phyloP scores from a whole-genome alignment of 1,139 yeast species.

The Candida albicans region DNA sequence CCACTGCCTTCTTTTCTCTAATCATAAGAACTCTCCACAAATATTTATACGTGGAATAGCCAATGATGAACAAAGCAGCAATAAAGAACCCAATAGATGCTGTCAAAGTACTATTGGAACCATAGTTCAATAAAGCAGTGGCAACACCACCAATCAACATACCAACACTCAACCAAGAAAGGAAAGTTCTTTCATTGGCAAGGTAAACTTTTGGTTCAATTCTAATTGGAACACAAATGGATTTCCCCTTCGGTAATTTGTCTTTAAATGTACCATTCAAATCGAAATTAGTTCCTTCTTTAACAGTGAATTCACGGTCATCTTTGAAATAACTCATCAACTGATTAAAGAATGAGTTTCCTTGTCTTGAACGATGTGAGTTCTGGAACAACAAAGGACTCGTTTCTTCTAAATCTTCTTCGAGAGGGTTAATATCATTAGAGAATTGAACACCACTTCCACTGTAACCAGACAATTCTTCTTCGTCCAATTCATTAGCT shows the following conservation, averaged over 20 bases:
- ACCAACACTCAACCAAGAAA: conserved; percentile 76
- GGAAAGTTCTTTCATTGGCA: conserved; percentile 79
- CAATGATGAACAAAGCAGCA: conserved; percentile 71
- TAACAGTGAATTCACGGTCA: conserved; percentile 71
- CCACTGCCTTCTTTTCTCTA: conserved; percentile 76
- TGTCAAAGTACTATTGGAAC: conserved; percentile 65
- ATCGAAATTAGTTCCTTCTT: conserved; percentile 80
- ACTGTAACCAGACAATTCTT: conserved; percentile 43
- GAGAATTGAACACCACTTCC: conserved; percentile 43
- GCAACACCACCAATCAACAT: conserved; percentile 74
- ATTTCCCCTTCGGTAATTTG: conserved; percentile 75
- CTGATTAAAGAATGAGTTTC: conserved; percentile 34
- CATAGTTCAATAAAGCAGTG: conserved; percentile 67
- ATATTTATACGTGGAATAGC: conserved; percentile 74
- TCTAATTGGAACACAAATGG: conserved; percentile 73
- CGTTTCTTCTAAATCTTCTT: conserved; percentile 48
- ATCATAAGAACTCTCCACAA: conserved; percentile 82
- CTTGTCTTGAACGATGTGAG: conserved; percentile 27
- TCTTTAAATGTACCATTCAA: conserved; percentile 45
- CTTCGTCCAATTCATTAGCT: conserved; percentile 52
- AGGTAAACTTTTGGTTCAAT: conserved; percentile 85
- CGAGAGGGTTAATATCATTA: conserved; percentile 48
- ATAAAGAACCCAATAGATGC: conserved; percentile 90
- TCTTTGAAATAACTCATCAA: conserved; percentile 55
- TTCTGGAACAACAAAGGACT: conserved; percentile 44